Evolutionary conservation across 495 filamentous ascomycete species (phyloP), one percentile per base, ranked within the genome.

Genomic region (Penicillium simplicissimum): DNA sequence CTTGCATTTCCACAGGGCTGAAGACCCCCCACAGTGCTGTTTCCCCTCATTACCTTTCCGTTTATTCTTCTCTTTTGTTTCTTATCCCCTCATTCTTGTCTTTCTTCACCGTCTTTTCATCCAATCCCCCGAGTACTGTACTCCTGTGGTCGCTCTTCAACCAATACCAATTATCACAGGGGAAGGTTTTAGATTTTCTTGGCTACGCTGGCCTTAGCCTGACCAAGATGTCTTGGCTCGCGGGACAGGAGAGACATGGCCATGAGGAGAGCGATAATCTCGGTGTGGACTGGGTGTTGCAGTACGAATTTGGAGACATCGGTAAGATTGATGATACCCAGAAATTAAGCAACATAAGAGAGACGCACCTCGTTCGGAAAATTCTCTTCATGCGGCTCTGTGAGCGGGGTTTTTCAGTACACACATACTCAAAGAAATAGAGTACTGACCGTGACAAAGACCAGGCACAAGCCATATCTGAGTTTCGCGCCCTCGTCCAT

Each of bases 401-500:
- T 23, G 8, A 4, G 3, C 42, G 23, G 48, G 23, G 23, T 25
- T 25, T 31, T 8, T 1, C 9, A 15, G 1, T 31, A 8, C 3
- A n/a, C n/a, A 15, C 43, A 14, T 15, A 28, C 11, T 43, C 17
- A 5, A 48, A 17, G 11, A 3, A 14, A 8, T 13, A 37, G 23
- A 25, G 45, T 7, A 52, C 67, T 69, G 43, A 71, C 64, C 3
- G 55, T 45, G 49, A 55, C n/a, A 9, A 63, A 91, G 92, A 90
- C 56, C 85, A 84, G 65, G 71, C 78, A 9, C 79, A 88, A 65
- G 91, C 93, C 7, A 84, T 87, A 64, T 77, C 82, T 15, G 82
- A 88, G 64, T 96, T 96, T 70, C 82, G 84, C 55, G 84, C 85
- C 57, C 86, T 98, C n/a, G 78, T 96, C 62, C 66, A 85, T 62